Percentiles rank a stretch among this genome's conserved stretches.
phyloP scores from a whole-genome alignment of 2,329 filamentous ascomycete genomes.

The Diaporthe citri region DNA sequence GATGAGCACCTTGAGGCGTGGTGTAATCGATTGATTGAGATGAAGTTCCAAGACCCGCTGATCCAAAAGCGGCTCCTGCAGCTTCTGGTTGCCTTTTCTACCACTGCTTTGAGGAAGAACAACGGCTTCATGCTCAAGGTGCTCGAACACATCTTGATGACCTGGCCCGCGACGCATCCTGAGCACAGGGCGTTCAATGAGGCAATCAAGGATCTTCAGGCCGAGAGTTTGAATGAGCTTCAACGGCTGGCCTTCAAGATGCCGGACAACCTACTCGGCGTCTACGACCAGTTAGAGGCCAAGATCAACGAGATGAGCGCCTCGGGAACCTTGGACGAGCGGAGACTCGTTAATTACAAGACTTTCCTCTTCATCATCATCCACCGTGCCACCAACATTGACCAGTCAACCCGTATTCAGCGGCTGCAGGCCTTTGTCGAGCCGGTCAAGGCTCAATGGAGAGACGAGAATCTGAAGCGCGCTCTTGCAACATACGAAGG shows the following conservation, averaged over 20 bases:
- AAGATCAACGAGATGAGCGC: conserved; percentile 85
- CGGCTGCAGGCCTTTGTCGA: conserved; percentile 83
- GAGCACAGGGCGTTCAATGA: conserved; percentile 83
- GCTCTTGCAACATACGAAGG: conserved; percentile 80
- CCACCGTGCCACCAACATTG: conserved; percentile 85
- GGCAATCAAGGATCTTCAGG: conserved; percentile 89
- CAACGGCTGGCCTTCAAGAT: conserved; percentile 91
- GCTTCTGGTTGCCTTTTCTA: conserved; percentile 86
- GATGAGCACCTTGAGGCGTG: conserved; percentile 77
- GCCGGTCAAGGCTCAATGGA: conserved; percentile 87
- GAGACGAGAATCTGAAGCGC: conserved; percentile 74
- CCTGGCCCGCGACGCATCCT: conserved; percentile 79
- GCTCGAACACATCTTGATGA: conserved; percentile 90
- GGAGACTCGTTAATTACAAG: conserved; percentile 85
- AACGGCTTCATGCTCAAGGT: conserved; percentile 88
- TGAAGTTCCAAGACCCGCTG: conserved; percentile 84
- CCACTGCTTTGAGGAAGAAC: conserved; percentile 81
- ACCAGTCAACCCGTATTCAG: conserved; percentile 76
- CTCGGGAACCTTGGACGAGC: conserved; percentile 81
- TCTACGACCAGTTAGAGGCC: conserved; percentile 87
- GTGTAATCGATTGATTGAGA: conserved; percentile 78
- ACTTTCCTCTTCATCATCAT: conserved; percentile 95
- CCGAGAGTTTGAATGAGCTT: conserved; percentile 86
- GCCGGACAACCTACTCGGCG: conserved; percentile 87
- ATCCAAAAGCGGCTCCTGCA: conserved; percentile 86